phyloP scores from a whole-genome alignment of 2,329 filamentous ascomycete species.

The Fusarium sp. region DNA sequence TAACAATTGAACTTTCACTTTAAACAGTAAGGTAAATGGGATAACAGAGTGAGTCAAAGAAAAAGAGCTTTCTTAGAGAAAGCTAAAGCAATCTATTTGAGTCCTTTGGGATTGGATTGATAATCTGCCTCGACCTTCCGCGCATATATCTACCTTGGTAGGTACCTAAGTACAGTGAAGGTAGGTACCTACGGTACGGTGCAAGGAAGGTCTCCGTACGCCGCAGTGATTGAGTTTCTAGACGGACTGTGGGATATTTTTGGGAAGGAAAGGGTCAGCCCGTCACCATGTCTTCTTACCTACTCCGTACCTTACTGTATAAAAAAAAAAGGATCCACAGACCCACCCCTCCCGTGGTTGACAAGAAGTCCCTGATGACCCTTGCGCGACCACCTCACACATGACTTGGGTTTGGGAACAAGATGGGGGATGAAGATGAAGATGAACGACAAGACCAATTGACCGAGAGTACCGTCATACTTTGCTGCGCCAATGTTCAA shows the following conservation, averaged over 20 bases:
- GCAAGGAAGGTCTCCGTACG: too few species aligned
- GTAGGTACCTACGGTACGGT: conserved; percentile 5
- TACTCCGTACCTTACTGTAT: background rate
- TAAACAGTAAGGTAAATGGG: background rate
- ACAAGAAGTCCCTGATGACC: conserved; percentile 39
- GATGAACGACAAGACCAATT: background rate
- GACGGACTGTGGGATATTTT: conserved; percentile 38
- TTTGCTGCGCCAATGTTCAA: background rate
- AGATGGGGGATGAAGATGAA: conserved; percentile 3
- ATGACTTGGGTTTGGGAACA: conserved; percentile 28
- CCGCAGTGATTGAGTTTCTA: conserved; percentile 25
- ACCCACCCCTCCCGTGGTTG: conserved; percentile 33
- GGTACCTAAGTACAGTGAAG: background rate
- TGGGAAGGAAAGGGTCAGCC: conserved; percentile 41
- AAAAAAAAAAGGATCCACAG: background rate
- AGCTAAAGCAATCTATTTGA: background rate
- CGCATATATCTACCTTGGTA: too few species aligned
- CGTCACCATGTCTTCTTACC: conserved; percentile 10
- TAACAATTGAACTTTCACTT: background rate
- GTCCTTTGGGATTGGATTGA: conserved; percentile 31
- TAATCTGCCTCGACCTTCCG: background rate
- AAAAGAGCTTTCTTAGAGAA: background rate
- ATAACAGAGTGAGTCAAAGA: conserved; percentile 9
- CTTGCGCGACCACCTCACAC: conserved; percentile 21
- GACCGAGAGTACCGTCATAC: conserved; percentile 1